phyloP scores from a whole-genome alignment of 2,329 filamentous ascomycete species.

The Fusarium sp. region DNA sequence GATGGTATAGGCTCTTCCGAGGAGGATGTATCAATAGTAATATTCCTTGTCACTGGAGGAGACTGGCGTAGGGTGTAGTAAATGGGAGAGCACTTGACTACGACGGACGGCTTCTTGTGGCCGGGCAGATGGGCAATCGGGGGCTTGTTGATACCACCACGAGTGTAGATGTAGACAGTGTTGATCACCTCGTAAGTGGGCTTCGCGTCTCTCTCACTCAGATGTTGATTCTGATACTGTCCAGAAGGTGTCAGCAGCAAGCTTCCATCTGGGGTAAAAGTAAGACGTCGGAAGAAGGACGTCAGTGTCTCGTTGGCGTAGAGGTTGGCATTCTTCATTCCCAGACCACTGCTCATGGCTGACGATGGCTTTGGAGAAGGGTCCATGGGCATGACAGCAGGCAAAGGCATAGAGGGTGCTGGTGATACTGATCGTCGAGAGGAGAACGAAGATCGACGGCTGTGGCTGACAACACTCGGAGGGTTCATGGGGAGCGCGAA shows the following conservation, averaged over 20 bases:
- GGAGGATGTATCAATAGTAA: constrained; percentile 94
- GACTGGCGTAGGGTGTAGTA: constrained; percentile 83
- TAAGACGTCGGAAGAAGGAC: constrained; percentile 93
- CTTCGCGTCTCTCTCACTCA: constrained; percentile 73
- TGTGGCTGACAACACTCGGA: constrained; percentile 87
- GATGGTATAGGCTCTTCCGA: constrained; percentile 84
- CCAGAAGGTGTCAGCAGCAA: constrained; percentile 93
- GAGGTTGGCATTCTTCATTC: constrained; percentile 85
- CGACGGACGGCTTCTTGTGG: constrained; percentile 97
- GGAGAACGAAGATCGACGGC: constrained; percentile 93
- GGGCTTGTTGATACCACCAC: constrained; percentile 95
- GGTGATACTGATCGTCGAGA: constrained; percentile 89
- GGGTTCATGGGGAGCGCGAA: constrained; percentile 95
- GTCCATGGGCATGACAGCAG: constrained; percentile 94
- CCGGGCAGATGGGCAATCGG: constrained; percentile 95
- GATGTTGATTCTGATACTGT: constrained; percentile 88
- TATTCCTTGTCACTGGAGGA: constrained; percentile 79
- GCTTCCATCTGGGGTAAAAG: constrained; percentile 95
- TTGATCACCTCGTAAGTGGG: constrained; percentile 89
- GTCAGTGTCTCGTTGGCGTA: constrained; percentile 98
- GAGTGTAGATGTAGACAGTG: constrained; percentile 97
- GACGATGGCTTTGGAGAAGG: constrained; percentile 81
- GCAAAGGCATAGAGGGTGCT: constrained; percentile 91
- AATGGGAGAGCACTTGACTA: constrained; percentile 91
- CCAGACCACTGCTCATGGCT: constrained; percentile 64